phyloP scores from a whole-genome alignment of 2,329 filamentous ascomycete genomes.

The Dryadomyces quercivorus region DNA sequence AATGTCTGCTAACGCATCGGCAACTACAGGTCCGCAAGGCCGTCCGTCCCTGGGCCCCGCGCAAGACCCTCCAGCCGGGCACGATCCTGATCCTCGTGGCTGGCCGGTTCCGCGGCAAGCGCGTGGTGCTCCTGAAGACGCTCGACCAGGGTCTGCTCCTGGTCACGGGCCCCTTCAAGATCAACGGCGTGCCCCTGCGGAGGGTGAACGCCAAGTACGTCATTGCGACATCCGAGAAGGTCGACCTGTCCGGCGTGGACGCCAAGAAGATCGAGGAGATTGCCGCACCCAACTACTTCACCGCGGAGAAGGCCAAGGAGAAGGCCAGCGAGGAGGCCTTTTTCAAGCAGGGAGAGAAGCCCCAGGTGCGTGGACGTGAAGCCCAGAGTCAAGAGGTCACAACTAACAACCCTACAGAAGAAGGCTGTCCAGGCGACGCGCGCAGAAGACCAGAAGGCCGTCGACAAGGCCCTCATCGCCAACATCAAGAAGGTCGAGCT shows the following conservation, averaged over 20 bases:
- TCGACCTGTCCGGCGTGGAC: conserved; percentile 79
- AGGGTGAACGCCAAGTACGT: conserved; percentile 89
- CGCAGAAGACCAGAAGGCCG: conserved; percentile 93
- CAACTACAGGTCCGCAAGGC: conserved; percentile 77
- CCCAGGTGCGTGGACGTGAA: conserved; percentile 51
- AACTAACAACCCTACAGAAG: conserved; percentile 56
- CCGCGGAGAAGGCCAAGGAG: conserved; percentile 86
- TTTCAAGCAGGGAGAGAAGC: conserved; percentile 98
- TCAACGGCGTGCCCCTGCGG: conserved; percentile 97
- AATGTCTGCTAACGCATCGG: conserved; percentile 17
- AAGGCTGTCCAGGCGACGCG: conserved; percentile 89
- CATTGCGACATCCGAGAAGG: conserved; percentile 77
- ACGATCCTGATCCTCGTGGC: conserved; percentile 98
- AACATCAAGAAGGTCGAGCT: conserved; percentile 97
- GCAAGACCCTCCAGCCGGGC: conserved; percentile 82
- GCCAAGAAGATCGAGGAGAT: conserved; percentile 76
- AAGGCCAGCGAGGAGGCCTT: conserved; percentile 97
- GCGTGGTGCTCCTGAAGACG: conserved; percentile 95
- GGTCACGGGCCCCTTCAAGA: conserved; percentile 99
- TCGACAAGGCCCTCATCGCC: conserved; percentile 92
- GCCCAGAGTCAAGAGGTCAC: too few relatives aligned
- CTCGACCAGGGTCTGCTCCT: conserved; percentile 96
- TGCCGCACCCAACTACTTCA: conserved; percentile 80
- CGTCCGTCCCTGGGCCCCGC: conserved; percentile 74
- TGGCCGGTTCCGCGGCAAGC: conserved; percentile 99